Base-by-base conservation (phyloP, 169 alveolate genomes). In the Plasmodium sp. region DNA sequence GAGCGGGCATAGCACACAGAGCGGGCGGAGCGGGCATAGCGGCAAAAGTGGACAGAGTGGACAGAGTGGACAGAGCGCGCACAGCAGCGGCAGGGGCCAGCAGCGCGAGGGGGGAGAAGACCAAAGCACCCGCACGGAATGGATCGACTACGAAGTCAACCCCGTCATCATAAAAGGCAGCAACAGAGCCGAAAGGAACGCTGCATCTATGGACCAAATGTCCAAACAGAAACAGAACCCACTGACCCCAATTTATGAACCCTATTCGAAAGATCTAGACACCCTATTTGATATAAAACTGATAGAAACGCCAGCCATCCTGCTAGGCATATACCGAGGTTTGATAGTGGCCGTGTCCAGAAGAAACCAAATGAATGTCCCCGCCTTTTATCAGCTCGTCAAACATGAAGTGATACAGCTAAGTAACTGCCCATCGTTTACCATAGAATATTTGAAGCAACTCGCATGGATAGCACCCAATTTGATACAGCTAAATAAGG, bases 401-500 rank as follows among this genome's bases (percentile, higher is more conserved):
- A 92, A 72, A 73, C 80, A 72, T 45, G 95, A 92, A 92, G 56
- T 92, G 27, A 4, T 39, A 2, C 18, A 43, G 39, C 82, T 92
- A 81, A 82, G 58, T 81, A 72, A 74, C n/a, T 67, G 51, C 45
- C 48, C 43, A 5, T 43, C 39, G 0, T 92, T 92, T 72, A 92
- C 16, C 56, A 84, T 67, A 81, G 92, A 92, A 14, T 36, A 36
- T 51, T 36, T 92, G 16, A 92, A 79, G 41, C 92, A 92, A 72
- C 77, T 92, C 7, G 95, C 95, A 7, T 92, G 95, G 95, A 33
- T 92, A 34, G 92, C 92, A 48, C 95, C 95, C 6, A 73, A 67
- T 92, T 92, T 92, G 58, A 92, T 92, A 71, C 92, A 82, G 77
- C 58, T 92, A 92, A 81, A 92, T 82, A 92, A 92, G 77, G 92